Evolutionary conservation across 2,329 filamentous ascomycete species (phyloP).

Genomic region (Colletotrichum trifolii): DNA sequence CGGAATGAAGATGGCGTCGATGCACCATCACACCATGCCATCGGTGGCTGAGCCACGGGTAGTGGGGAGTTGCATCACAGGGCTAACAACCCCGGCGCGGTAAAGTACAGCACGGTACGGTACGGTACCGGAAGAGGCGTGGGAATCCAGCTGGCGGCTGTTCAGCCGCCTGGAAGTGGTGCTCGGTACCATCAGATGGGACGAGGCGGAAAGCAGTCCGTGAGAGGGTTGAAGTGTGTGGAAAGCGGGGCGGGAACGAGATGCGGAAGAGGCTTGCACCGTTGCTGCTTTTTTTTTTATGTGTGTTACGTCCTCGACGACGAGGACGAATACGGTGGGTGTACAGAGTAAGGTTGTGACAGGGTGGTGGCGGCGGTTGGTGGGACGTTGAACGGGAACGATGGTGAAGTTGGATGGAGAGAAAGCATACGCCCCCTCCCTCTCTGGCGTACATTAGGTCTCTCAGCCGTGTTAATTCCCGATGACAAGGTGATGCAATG

Average conservation of each 20-base stretch:
- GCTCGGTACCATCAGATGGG: slow-evolving; percentile 4
- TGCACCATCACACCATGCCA: slow-evolving; percentile 26
- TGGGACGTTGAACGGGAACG: background rate
- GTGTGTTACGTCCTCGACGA: slow-evolving; percentile 1
- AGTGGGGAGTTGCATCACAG: slow-evolving; percentile 7
- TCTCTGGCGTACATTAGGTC: background rate
- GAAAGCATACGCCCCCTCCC: slow-evolving; percentile 17
- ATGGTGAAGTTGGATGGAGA: background rate
- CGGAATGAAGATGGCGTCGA: slow-evolving; percentile 24
- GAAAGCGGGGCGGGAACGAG: slow-evolving; percentile 12
- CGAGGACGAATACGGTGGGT: slow-evolving; percentile 11
- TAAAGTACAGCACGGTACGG: too few relatives aligned
- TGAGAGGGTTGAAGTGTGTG: slow-evolving; percentile 5
- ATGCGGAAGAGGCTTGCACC: slow-evolving; percentile 30
- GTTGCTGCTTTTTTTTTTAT: background rate
- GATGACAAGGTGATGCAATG: background rate
- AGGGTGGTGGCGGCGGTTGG: slow-evolving; percentile 9
- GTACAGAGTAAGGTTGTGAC: slow-evolving; percentile 2
- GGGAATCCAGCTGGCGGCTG: background rate
- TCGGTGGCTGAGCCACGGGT: slow-evolving; percentile 9
- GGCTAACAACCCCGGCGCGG: slow-evolving; percentile 1
- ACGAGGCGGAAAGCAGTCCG: slow-evolving; percentile 14
- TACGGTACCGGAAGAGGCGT: too few relatives aligned
- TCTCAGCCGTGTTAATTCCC: background rate
- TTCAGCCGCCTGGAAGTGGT: slow-evolving; percentile 18